Evolutionary conservation across 176 grass and related monocot species (phyloP).

Genomic region (Oryza glaberrima): DNA sequence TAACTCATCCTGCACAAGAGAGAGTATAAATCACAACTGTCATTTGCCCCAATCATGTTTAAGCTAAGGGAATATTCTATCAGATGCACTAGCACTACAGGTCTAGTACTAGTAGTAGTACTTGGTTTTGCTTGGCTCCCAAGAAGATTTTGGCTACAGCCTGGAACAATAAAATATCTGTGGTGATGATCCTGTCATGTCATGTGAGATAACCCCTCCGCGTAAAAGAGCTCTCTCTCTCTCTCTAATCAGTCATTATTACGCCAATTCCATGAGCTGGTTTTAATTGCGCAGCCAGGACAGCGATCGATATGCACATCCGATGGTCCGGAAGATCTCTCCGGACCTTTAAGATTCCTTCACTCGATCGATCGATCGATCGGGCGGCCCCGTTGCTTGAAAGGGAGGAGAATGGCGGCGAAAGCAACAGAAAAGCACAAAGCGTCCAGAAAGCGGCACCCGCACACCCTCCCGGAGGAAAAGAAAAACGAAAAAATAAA

Average conservation of each 20-base stretch:
- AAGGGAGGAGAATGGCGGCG: conserved; percentile 28
- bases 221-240: too few relatives aligned
- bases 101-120: background rate
- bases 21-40: background rate
- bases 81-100: background rate
- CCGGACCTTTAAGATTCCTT: conserved; percentile 1
- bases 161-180: conserved; percentile 10
- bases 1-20: background rate
- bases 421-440: conserved; percentile 10
- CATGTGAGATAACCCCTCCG: background rate
- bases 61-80: background rate
- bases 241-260: too few relatives aligned
- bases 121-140: conserved; percentile 16
- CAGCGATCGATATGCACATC: background rate
- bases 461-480: too few relatives aligned
- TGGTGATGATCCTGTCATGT: background rate
- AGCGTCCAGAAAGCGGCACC: background rate
- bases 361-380: background rate
- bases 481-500: too few relatives aligned
- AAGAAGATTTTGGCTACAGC: conserved; percentile 16
- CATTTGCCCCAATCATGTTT: background rate
- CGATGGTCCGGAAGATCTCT: conserved; percentile 8
- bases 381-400: conserved; percentile 27
- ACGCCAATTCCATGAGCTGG: background rate
- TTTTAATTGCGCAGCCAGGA: background rate